Base-by-base conservation (phyloP, 371 early-diverging fungal genomes). In the Mucor velutinosus region DNA sequence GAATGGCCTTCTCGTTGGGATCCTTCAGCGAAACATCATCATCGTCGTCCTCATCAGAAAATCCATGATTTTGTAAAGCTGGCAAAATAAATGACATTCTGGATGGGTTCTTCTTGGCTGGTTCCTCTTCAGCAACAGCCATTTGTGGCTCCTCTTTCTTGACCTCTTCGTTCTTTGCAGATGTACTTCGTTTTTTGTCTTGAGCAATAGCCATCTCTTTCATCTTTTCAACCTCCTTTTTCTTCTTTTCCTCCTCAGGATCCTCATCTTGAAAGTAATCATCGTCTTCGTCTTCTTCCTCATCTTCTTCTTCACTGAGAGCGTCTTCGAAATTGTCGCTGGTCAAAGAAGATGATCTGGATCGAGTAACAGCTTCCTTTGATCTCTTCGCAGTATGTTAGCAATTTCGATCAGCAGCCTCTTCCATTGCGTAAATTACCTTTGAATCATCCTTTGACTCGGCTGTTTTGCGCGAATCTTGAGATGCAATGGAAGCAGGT, bases 1-100 rank as follows among this genome's bases (percentile, higher is more conserved):
- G 58, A 1, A 10, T 23, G n/a, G 30, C 14, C 5, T 35, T 57
- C 35, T 64, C 64, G 19, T 62, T 60, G 25, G 62, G 62, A 67
- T 67, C 68, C 37, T 61, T 37, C 39, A 72, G 32, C 6, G 72
- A 67, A 30, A 45, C 65, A 49, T 59, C 49, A 12, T 62, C 60
- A 30, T 60, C 51, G 5, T 63, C 67, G 19, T 72, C 72, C 7
- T 69, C 70, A 61, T 67, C 67, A 7, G 66, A 66, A 25, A 60
- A 57, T 5, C 60, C 65, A 63, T 67, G 55, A 19, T 55, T 69
- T 41, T 73, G 73, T n/a, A 73, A 57, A 45, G 69, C 73, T 25
- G 73, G 66, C 37, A 73, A 60, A 47, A 73, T 69, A 30, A 73
- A 47, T 1, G 73, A 69, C 69, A 68, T 73, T 19, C 65, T 17